A percentile compares a stretch with the other conserved stretches of the same genome.
Conservation (phyloP, 805 yeast genomes). For the Candida hispaniensis region DNA sequence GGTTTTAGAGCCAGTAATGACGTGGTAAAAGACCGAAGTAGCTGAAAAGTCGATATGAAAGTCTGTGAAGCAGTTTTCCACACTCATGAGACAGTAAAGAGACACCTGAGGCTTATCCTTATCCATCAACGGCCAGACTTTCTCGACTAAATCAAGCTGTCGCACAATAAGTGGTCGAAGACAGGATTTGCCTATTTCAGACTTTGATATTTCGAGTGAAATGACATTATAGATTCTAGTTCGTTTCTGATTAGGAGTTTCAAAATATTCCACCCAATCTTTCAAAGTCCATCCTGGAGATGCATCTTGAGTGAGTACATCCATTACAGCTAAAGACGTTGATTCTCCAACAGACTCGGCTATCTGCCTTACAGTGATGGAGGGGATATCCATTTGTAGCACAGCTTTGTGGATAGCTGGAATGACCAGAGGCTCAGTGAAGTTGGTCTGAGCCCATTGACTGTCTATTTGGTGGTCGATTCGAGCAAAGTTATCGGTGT, state of each 20-base stretch:
- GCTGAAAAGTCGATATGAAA: constrained; percentile 91
- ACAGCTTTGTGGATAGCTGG: constrained; percentile 27
- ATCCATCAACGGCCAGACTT: constrained; percentile 42
- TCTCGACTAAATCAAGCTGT: constrained; percentile 56
- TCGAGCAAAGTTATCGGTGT: constrained; percentile 22
- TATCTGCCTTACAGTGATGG: constrained; percentile 45
- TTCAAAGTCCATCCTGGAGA: constrained; percentile 54
- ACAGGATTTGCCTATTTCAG: constrained; percentile 40
- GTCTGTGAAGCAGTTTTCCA: constrained; percentile 68
- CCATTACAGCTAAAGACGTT: constrained; percentile 70
- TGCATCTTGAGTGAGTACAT: constrained; percentile 65
- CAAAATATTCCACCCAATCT: constrained; percentile 66
- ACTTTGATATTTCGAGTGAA: constrained; percentile 62
- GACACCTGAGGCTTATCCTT: constrained; percentile 34
- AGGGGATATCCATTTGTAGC: constrained; percentile 48
- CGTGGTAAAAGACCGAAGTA: constrained; percentile 80
- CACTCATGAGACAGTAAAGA: constrained; percentile 79
- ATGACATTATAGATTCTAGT: constrained; percentile 71
- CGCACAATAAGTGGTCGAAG: constrained; percentile 56
- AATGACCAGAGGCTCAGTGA: constrained; percentile 39
- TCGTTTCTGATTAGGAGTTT: constrained; percentile 34
- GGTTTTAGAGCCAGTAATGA: constrained; percentile 61
- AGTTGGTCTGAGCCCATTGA: constrained; percentile 30
- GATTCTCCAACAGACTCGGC: constrained; percentile 53
- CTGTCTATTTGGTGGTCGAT: constrained; percentile 26